Base-by-base conservation (phyloP, 331 rosid species). In the Rhamnella rubrinervis region DNA sequence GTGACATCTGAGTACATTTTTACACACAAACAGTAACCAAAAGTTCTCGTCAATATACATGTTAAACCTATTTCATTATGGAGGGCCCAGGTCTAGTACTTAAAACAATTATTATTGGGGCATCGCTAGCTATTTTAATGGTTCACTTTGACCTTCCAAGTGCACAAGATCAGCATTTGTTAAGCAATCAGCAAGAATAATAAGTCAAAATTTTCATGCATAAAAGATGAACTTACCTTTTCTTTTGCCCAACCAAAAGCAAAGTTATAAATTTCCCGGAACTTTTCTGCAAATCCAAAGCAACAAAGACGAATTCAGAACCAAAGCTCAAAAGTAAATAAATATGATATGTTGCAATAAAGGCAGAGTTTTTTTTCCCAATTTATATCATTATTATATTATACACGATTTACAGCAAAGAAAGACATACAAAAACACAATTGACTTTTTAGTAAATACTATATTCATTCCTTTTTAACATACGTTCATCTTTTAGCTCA, bases 171-270 rank as follows among this genome's bases (percentile, higher is more conserved):
- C 35, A 31, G 35, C 35, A 31, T 31, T 64, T 64, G 39, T 68
- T 9, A 12, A 40, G 1, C 20, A 44, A 38, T 16, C 38, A 57
- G 39, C 55, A 44, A 6, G 46, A 61, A 62, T 40, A 13, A 64
- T 44, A 60, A 37, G 26, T 65, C 52, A 51, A 23, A 15, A 13
- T 26, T 20, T 65, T 23, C 6, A 39, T 40, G n/a, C 31, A 25
- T 10, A 26, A 31, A 57, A 74, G 37, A 17, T 55, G 58, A 18
- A 25, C 63, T 40, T 87, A 93, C 99, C 97, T 95, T 95, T 81
- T 95, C 99, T 76, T 91, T 95, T 68, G 99, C 99, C 99, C 99
- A 95, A 77, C 91, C 89, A 85, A 95, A 95, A 65, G 97, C 96
- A 70, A 91, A 95, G 85, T 91, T 95, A 82, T 95, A 95, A 53